phyloP scores from a whole-genome alignment of 331 rosid genomes.

The Quercus tomentella region DNA sequence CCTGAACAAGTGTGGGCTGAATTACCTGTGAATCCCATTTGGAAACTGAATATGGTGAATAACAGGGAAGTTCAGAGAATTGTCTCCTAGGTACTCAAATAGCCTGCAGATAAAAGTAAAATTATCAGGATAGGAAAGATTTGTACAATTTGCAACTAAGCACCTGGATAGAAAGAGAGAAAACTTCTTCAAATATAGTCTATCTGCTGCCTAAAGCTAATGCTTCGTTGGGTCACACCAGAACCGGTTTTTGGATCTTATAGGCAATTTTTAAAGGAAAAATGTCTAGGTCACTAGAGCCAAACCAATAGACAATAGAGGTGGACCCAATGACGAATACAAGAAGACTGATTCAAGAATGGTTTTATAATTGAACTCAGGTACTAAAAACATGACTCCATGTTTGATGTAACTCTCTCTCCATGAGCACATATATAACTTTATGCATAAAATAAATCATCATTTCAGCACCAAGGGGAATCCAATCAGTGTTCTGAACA shows the following conservation, averaged over 20 bases:
- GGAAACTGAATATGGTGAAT: constrained; percentile 93
- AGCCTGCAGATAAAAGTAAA: constrained; percentile 40
- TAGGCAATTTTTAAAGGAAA: background rate
- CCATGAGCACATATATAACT: background rate
- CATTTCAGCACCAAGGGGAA: background rate
- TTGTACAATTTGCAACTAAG: background rate
- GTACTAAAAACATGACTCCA: background rate
- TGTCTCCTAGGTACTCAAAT: constrained; percentile 76
- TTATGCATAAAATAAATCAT: background rate
- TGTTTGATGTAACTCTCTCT: background rate
- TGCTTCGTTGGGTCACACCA: background rate
- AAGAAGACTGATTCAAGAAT: background rate
- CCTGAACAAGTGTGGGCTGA: background rate
- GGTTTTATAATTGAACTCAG: background rate
- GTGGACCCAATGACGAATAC: background rate
- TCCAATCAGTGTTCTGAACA: background rate
- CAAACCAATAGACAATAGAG: background rate
- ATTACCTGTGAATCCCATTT: constrained; percentile 77
- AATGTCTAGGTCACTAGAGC: background rate
- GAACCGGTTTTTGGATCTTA: background rate
- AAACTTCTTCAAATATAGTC: background rate
- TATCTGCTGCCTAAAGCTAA: background rate
- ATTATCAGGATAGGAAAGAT: constrained; percentile 11
- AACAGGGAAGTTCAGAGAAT: constrained; percentile 71
- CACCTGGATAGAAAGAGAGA: background rate